Conservation (phyloP, 495 filamentous ascomycete genomes). For the Extremus antarcticus region DNA sequence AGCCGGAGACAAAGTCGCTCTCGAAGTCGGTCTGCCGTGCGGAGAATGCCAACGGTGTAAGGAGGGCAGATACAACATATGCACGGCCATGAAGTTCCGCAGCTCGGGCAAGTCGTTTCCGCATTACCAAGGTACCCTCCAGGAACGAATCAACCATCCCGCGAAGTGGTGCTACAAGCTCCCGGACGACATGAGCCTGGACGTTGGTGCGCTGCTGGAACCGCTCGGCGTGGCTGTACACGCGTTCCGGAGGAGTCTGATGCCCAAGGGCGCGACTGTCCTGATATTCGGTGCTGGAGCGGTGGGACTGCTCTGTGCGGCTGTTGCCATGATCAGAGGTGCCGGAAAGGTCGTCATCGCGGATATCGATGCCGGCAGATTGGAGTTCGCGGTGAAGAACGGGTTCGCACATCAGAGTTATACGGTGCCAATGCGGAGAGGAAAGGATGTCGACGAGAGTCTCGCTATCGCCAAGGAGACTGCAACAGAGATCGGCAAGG, state of each 20-base stretch:
- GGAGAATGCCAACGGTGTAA: slow-evolving; percentile 53
- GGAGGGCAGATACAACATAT: slow-evolving; percentile 74
- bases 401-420: slow-evolving; percentile 52
- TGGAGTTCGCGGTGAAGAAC: slow-evolving; percentile 60
- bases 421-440: slow-evolving; percentile 37
- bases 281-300: slow-evolving; percentile 75
- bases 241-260: slow-evolving; percentile 53
- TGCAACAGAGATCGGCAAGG: slow-evolving; percentile 39
- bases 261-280: slow-evolving; percentile 41
- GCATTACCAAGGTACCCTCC: slow-evolving; percentile 73
- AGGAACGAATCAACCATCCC: slow-evolving; percentile 68
- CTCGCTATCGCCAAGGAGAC: slow-evolving; percentile 50
- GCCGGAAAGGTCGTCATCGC: slow-evolving; percentile 59
- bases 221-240: slow-evolving; percentile 74
- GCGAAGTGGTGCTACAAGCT: slow-evolving; percentile 59
- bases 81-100: slow-evolving; percentile 64
- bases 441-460: slow-evolving; percentile 40
- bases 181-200: slow-evolving; percentile 49
- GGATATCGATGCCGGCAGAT: slow-evolving; percentile 63
- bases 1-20: slow-evolving; percentile 62
- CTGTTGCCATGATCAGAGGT: slow-evolving; percentile 55
- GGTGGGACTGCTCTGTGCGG: slow-evolving; percentile 66
- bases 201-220: slow-evolving; percentile 65
- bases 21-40: slow-evolving; percentile 80
- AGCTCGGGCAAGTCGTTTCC: slow-evolving; percentile 68